Evolutionary conservation across 148 eudicot genomes (phyloP).

Genomic region (Fallopia convolvulus): DNA sequence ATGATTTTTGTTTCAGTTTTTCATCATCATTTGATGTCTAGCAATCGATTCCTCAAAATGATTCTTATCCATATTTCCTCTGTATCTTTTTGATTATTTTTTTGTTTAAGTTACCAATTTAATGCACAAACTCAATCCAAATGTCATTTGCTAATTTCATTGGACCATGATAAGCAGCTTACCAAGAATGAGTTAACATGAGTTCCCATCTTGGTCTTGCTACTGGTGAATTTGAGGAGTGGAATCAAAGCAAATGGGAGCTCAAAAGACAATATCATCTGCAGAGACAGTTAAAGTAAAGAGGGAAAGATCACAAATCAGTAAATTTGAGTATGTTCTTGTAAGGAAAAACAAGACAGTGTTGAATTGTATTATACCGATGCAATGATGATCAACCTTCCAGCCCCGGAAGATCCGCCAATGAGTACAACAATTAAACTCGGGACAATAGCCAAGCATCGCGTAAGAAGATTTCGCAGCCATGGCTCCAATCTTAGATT

Average conservation of each 20-base stretch:
- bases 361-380: conserved; percentile 39
- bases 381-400: conserved; percentile 82
- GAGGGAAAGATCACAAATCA: neutral
- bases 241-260: conserved; percentile 99
- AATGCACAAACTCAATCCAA: too few relatives aligned
- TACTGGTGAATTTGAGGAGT: conserved; percentile 95
- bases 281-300: conserved; percentile 13
- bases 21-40: too few relatives aligned
- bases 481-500: conserved; percentile 80
- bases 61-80: too few relatives aligned
- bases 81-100: too few relatives aligned
- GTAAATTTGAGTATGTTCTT: neutral
- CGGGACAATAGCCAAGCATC: conserved; percentile 90
- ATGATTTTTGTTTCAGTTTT: too few relatives aligned
- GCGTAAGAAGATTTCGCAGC: conserved; percentile 80
- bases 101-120: too few relatives aligned
- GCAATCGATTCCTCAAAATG: too few relatives aligned
- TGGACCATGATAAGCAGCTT: conserved; percentile 8
- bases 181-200: conserved; percentile 68
- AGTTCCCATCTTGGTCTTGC: conserved; percentile 90
- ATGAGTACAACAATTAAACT: conserved; percentile 85
- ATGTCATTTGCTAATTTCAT: too few relatives aligned
- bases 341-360: neutral
- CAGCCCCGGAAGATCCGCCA: conserved; percentile 92
- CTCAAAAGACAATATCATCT: conserved; percentile 98